Percentiles rank a stretch among this genome's conserved stretches.
Conservation (phyloP, 2,329 filamentous ascomycete species). For the Chrysoporthe deuterocubensis region DNA sequence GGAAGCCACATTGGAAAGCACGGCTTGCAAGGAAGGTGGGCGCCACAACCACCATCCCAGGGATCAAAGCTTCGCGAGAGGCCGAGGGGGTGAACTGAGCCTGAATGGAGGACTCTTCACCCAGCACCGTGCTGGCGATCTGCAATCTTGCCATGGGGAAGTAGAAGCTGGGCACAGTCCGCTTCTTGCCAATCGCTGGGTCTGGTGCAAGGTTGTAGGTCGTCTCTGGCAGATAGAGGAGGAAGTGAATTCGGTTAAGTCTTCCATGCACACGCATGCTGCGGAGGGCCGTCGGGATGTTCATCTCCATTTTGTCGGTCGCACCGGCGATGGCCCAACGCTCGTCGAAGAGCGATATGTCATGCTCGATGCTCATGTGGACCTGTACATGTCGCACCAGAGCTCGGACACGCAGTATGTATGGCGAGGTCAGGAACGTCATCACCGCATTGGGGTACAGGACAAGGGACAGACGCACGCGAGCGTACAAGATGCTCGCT, state of each 20-base stretch:
- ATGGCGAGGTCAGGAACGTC: constrained; percentile 19
- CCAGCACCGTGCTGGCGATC: not conserved
- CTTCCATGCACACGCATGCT: constrained; percentile 18
- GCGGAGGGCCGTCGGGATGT: constrained; percentile 21
- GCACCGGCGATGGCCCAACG: not conserved
- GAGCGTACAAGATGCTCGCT: constrained; percentile 16
- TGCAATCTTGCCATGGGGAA: constrained; percentile 21
- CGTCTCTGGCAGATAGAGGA: not conserved
- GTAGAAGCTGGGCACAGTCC: constrained; percentile 2
- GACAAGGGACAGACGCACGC: constrained; percentile 7
- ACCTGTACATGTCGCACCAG: constrained; percentile 11
- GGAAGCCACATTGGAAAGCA: constrained; percentile 22
- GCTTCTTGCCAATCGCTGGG: not conserved
- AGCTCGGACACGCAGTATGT: constrained; percentile 5
- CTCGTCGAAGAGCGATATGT: constrained; percentile 21
- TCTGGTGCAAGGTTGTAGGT: not conserved
- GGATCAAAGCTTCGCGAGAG: not conserved
- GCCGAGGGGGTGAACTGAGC: not conserved
- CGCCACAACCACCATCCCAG: constrained; percentile 9
- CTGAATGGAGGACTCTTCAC: not conserved
- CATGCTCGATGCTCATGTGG: constrained; percentile 15
- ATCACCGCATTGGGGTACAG: constrained; percentile 8
- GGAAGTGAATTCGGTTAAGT: constrained; percentile 5
- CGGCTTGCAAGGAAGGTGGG: constrained; percentile 21
- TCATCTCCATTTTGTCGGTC: constrained; percentile 1